Conservation (phyloP, 768 basidiomycete species). For the Auriscalpium orientale region DNA sequence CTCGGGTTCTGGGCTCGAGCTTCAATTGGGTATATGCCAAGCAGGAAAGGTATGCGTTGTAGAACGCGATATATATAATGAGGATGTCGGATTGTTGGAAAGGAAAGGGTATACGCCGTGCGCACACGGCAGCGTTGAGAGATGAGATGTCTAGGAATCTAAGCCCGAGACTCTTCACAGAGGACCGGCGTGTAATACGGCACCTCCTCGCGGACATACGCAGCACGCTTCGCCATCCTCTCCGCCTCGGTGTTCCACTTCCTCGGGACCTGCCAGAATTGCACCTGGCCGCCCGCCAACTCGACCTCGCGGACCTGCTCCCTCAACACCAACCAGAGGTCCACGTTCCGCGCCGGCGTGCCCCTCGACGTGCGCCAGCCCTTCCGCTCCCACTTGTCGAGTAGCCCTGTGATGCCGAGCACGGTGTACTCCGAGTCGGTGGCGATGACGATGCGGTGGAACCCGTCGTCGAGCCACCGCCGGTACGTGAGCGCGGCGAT, state of each 20-base stretch:
- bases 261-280: slow-evolving; percentile 20
- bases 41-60: too few relatives aligned
- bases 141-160: too few relatives aligned
- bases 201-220: background rate
- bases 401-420: slow-evolving; percentile 18
- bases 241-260: slow-evolving; percentile 17
- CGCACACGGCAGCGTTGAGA: too few relatives aligned
- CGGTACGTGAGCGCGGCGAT: slow-evolving; percentile 18
- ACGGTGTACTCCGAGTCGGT: slow-evolving; percentile 26
- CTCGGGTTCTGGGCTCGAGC: too few relatives aligned
- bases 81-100: too few relatives aligned
- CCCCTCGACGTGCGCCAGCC: slow-evolving; percentile 18
- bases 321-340: slow-evolving; percentile 21
- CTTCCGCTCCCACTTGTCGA: slow-evolving; percentile 18
- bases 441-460: slow-evolving; percentile 24
- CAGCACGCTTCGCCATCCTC: slow-evolving; percentile 14
- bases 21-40: too few relatives aligned
- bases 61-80: too few relatives aligned
- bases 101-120: too few relatives aligned
- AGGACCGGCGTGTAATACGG: too few relatives aligned
- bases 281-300: slow-evolving; percentile 11
- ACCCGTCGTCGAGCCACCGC: slow-evolving; percentile 21
- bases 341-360: slow-evolving; percentile 15
- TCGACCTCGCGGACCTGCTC: slow-evolving; percentile 12
- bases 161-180: too few relatives aligned